Evolutionary conservation across 2,329 filamentous ascomycete genomes (phyloP), one percentile per base, ranked within the genome.

Genomic region (Dactylonectria macrodidyma): DNA sequence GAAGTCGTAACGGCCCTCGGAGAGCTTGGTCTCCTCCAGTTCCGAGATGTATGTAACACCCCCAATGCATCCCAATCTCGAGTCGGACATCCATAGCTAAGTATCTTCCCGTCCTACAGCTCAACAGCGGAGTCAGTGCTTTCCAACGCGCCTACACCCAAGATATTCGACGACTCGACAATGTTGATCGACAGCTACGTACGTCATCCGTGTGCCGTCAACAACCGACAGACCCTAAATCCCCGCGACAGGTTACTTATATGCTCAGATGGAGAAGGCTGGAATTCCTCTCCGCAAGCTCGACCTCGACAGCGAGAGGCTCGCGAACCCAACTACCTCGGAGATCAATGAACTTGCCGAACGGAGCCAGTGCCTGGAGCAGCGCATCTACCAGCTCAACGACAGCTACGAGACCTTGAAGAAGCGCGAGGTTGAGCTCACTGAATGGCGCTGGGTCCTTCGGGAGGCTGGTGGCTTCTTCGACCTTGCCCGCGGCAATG

Each of bases 391-490:
- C 66, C 95, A 95, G 73, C 85, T 99, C 70, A 98, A 98, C 81
- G 96, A 98, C 80, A 98, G 95, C 85, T 98, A 99, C 83, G 96
- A 99, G 85, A 98, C 95, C 16, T 84, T 99, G 81, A 98, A 98
- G 89, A 98, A 96, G 86, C 91, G 95, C 65, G 96, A 98, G 85
- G 94, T 97, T 67, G 96, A 99, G 81, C 87, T 99, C 76, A 97
- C 93, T 11, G 96, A 99, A 84, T 98, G 96, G 96, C 93, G 97
- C 78, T 98, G 95, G 94, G 97, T 99, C 59, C 84, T 99, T 66
- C 92, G 94, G 72, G 96, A 99, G 87, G 95, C 97, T 52, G 96
- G 96, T 47, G 94, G 95, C 74, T 99, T 99, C 85, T 99, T 99
- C 76, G 96, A 99, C 79, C 89, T 95, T 73, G 96, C 96, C 59